A percentile compares a stretch with the other conserved stretches of the same genome.
Conservation (phyloP, 2,329 filamentous ascomycete genomes). For the Trichoderma semiorbis region DNA sequence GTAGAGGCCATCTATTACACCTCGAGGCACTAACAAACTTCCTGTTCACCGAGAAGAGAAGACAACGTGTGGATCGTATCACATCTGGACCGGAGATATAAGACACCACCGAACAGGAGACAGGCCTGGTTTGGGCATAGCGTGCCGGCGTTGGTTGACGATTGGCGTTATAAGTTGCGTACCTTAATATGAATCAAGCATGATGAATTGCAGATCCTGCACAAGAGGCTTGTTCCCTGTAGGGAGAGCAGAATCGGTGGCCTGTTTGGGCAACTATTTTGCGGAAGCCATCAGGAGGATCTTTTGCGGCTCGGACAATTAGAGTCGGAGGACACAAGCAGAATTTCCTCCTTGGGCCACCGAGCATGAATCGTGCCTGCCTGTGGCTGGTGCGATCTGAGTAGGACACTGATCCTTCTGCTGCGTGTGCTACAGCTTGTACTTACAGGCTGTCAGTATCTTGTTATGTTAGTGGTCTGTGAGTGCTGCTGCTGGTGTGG, state of each 20-base stretch:
- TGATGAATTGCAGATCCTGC: background rate
- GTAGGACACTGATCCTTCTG: background rate
- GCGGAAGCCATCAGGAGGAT: background rate
- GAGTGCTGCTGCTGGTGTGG: background rate
- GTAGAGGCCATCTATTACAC: conserved; percentile 15
- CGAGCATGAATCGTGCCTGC: background rate
- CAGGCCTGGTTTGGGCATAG: background rate
- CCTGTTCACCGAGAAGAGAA: background rate
- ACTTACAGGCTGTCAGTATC: background rate
- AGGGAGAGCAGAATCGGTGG: background rate
- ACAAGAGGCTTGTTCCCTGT: background rate
- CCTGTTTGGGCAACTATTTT: background rate
- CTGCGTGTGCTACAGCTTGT: background rate
- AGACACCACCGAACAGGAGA: background rate
- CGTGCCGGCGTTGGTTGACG: background rate
- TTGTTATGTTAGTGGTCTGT: too few relatives aligned
- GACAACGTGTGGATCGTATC: background rate
- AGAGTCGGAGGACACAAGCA: background rate
- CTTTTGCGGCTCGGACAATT: background rate
- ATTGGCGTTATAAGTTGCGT: background rate
- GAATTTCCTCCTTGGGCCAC: conserved; percentile 1
- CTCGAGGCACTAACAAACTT: background rate
- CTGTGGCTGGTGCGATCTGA: background rate
- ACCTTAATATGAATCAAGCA: background rate
- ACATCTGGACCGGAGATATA: background rate